Evolutionary conservation across 129 eudicot genomes (phyloP), one percentile per base, ranked within the genome.

Genomic region (Flaveria trinervia): DNA sequence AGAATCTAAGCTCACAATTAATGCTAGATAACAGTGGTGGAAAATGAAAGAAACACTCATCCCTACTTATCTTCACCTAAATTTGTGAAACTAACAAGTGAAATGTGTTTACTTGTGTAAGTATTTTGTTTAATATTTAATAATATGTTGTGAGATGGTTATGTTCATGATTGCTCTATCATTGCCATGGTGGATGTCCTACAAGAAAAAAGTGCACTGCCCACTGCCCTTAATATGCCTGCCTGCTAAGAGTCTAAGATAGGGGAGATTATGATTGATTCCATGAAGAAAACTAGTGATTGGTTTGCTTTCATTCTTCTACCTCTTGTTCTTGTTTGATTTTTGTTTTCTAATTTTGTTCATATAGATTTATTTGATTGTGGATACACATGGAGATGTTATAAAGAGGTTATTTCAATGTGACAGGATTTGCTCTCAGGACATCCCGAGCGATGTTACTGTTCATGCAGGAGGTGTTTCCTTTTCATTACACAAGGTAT

Each of bases 401-500:
- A 45, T 9, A 79, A 66, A 20, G 12, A 15, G 7, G 28, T 20
- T 5, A 48, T 64, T 61, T 78, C 11, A 68, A 70, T 49, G 43
- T 83, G 62, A 71, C 87, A 95, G 97, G 99, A 85, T 86, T 60
- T 88, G 85, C 79, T 95, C 99, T 25, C 96, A 89, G 77, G 97
- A 92, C 74, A 80, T 88, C 50, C 88, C 96, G 5, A 92, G 94
- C 14, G 99, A 95, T 84, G 73, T 92, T 70, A 86, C 85, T 30
- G 82, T 92, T 56, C 80, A 39, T 26, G 93, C 83, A 59, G 99
- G 89, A 65, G 92, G 88, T 71, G 81, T 85, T 78, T 83, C 99
- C 50, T 95, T 89, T 85, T 80, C 96, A 48, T 81, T 95, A 85
- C 99, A 95, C 87, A 95, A 89, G 97, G 99, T 93, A 76, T 52